phyloP scores from a whole-genome alignment of 2,329 filamentous ascomycete genomes.

The Blastomyces gilchristii region DNA sequence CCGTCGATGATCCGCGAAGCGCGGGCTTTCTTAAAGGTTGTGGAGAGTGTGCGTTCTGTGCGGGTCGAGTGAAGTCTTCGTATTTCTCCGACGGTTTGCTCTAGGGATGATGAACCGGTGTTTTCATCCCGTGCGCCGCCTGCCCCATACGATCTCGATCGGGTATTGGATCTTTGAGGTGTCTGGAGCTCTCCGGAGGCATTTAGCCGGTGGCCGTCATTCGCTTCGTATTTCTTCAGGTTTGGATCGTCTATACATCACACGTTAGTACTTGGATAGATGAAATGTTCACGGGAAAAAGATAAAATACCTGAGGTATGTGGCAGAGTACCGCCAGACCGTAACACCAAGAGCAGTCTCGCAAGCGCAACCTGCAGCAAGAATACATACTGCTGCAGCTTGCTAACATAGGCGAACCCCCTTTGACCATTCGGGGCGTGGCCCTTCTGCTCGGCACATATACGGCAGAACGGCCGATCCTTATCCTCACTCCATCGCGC shows the following conservation, averaged over 20 bases:
- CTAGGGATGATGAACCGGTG: slow-evolving; percentile 66
- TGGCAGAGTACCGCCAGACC: slow-evolving; percentile 70
- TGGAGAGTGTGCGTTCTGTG: slow-evolving; percentile 87
- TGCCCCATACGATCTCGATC: slow-evolving; percentile 64
- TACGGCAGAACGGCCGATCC: slow-evolving; percentile 59
- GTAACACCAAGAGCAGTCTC: slow-evolving; percentile 74
- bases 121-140: slow-evolving; percentile 46
- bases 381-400: slow-evolving; percentile 90
- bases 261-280: slow-evolving; percentile 12
- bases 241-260: slow-evolving; percentile 54
- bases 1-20: slow-evolving; percentile 89
- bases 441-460: slow-evolving; percentile 46
- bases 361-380: slow-evolving; percentile 84
- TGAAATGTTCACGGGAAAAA: slow-evolving; percentile 3
- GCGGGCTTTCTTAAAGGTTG: slow-evolving; percentile 79
- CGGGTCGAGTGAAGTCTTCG: slow-evolving; percentile 82
- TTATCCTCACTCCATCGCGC: slow-evolving; percentile 61
- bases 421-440: slow-evolving; percentile 46
- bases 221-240: slow-evolving; percentile 55
- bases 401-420: slow-evolving; percentile 67
- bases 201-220: slow-evolving; percentile 50
- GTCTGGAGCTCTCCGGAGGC: slow-evolving; percentile 41
- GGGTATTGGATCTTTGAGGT: slow-evolving; percentile 52
- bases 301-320: slow-evolving; percentile 49
- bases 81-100: slow-evolving; percentile 93